Evolutionary conservation across 148 eudicot species (phyloP), one percentile per base, ranked within the genome.

Genomic region (Bassia scoparia): DNA sequence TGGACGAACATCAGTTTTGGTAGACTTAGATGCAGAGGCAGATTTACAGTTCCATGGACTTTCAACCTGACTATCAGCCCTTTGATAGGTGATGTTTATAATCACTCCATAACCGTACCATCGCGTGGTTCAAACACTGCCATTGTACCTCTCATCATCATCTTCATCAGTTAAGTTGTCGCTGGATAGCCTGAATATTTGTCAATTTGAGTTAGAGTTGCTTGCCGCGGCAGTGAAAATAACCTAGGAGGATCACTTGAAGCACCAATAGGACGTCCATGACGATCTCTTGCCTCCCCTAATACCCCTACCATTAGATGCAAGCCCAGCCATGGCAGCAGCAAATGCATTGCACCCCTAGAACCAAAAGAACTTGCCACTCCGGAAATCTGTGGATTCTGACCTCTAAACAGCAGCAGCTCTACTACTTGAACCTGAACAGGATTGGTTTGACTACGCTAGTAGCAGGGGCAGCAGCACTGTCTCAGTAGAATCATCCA

Each of bases 261-360:
- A 49, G 88, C 87, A 76, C 78, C 81, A 46, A 87, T 77, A 38
- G 85, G 87, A 33, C 91, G 94, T 13, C 95, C 97, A 13, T 84
- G 84, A 49, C 88, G 83, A 77, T 95, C 93, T 78, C 96, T n/a
- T 84, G 71, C 84, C 83, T 71, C 89, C 94, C 78, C 91, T 85
- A 23, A 87, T 75, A 63, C 92, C 97, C 81, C 95, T 84, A 52
- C 88, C 88, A 77, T 88, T 96, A 55, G 98, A 87, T 61, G 92
- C 86, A 76, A 96, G 89, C 56, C 99, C 99, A 76, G 94, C 97
- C 97, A 96, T 96, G 49, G 99, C 96, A 67, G 99, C 99, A 62
- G 99, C 97, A 86, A 92, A 96, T 38, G 99, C 99, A 96, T 88
- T 70, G 97, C 89, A 81, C 96, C 96, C 82, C 97, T 86, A 61